Conservation (phyloP, 2,329 filamentous ascomycete genomes). For the Coccinonectria pachysandricola region DNA sequence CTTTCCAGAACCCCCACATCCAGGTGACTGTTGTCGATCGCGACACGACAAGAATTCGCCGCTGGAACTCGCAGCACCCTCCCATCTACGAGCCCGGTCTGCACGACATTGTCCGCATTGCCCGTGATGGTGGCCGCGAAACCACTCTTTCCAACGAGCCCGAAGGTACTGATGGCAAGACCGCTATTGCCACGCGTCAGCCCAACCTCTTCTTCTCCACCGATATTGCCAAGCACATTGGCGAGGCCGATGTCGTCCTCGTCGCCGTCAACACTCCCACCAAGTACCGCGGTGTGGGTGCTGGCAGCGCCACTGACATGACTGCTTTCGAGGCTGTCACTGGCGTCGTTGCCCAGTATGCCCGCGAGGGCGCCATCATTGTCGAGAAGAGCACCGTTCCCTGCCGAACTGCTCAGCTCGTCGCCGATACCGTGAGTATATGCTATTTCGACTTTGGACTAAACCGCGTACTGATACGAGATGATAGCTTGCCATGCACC, state of each 20-base stretch:
- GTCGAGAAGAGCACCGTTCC: conserved; percentile 79
- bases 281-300: conserved; percentile 58
- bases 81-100: conserved; percentile 71
- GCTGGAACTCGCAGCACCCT: conserved; percentile 63
- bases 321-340: conserved; percentile 61
- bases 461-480: too few relatives aligned
- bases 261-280: conserved; percentile 74
- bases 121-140: conserved; percentile 46
- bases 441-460: too few relatives aligned
- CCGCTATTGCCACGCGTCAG: conserved; percentile 32
- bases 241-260: conserved; percentile 62
- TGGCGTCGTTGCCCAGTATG: conserved; percentile 54
- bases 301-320: conserved; percentile 63
- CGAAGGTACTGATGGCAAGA: conserved; percentile 22
- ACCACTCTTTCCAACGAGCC: conserved; percentile 31
- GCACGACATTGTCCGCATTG: conserved; percentile 53
- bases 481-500: conserved; percentile 43
- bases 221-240: conserved; percentile 50
- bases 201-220: conserved; percentile 68
- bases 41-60: conserved; percentile 52
- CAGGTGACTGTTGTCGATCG: conserved; percentile 66
- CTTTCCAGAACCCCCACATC: conserved; percentile 60
- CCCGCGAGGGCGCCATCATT: conserved; percentile 58
- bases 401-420: conserved; percentile 60
- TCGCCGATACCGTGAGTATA: conserved; percentile 56